Percentiles rank a stretch among this genome's conserved stretches.
Conservation (phyloP, 139 green algal species). For the Volvox africanus region DNA sequence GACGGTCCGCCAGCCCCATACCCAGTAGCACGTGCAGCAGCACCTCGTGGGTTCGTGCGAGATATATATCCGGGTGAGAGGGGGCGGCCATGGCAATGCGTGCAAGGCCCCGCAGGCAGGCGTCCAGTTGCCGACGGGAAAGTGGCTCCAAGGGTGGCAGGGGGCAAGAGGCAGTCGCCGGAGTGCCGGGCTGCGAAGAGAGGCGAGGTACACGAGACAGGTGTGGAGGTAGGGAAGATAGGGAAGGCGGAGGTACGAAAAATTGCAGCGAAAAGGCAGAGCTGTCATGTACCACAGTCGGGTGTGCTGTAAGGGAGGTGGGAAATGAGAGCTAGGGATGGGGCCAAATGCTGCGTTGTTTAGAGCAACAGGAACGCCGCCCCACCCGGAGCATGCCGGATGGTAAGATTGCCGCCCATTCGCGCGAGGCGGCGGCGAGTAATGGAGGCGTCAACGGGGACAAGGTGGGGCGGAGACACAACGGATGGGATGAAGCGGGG, state of each 20-base stretch:
- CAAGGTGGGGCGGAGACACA: too few relatives aligned
- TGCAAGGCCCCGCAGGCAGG: neutral
- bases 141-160: neutral
- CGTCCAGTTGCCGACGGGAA: conserved; percentile 3
- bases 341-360: neutral
- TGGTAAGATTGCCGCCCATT: too few relatives aligned
- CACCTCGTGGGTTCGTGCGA: conserved; percentile 24
- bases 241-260: neutral
- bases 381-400: too few relatives aligned
- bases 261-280: too few relatives aligned
- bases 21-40: conserved; percentile 33
- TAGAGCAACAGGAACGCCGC: too few relatives aligned
- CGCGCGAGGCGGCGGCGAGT: too few relatives aligned
- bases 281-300: neutral
- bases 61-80: neutral
- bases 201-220: neutral
- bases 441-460: too few relatives aligned
- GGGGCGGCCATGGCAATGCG: too few relatives aligned
- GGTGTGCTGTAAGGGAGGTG: neutral
- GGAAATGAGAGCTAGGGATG: neutral
- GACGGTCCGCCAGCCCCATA: neutral
- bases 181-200: neutral
- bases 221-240: neutral
- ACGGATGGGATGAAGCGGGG: too few relatives aligned
- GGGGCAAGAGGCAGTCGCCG: neutral